Percentiles rank a stretch among this genome's conserved stretches.
phyloP scores from a whole-genome alignment of 2,329 filamentous ascomycete species.

The Conoideocrella luteorostrata region DNA sequence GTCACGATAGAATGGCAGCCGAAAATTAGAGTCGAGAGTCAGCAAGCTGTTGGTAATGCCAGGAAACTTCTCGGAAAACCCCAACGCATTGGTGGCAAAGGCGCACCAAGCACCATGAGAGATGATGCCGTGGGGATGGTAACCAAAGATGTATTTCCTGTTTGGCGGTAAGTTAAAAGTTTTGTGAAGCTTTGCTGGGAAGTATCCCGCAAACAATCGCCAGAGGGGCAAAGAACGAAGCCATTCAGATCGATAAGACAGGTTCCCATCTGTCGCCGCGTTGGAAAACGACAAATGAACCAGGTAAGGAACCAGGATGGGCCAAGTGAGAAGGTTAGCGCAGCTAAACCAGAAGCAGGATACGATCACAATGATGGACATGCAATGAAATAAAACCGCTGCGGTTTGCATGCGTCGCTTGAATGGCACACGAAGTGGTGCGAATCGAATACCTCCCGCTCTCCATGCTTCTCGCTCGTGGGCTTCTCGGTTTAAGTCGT shows the following conservation, averaged over 20 bases:
- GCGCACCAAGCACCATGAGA: constrained; percentile 91
- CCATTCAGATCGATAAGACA: constrained; percentile 68
- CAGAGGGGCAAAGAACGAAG: constrained; percentile 70
- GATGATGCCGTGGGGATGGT: constrained; percentile 96
- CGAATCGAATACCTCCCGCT: constrained; percentile 66
- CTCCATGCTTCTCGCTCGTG: constrained; percentile 27
- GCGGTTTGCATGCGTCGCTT: constrained; percentile 70
- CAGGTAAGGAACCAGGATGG: constrained; percentile 67
- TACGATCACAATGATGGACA: constrained; percentile 63
- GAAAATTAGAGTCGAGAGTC: constrained; percentile 94
- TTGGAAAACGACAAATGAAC: constrained; percentile 78
- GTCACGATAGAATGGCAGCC: constrained; percentile 87
- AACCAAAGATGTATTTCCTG: constrained; percentile 92
- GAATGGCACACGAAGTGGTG: constrained; percentile 68
- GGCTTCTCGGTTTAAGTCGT: constrained; percentile 10
- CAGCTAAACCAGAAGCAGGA: constrained; percentile 86
- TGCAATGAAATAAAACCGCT: constrained; percentile 67
- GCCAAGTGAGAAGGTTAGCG: constrained; percentile 89
- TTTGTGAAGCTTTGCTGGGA: constrained; percentile 81
- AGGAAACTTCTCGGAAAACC: constrained; percentile 81
- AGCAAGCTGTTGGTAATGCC: constrained; percentile 91
- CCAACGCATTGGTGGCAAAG: constrained; percentile 84
- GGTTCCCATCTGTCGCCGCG: constrained; percentile 66
- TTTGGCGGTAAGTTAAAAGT: constrained; percentile 72
- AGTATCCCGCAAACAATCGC: constrained; percentile 88